Conservation (phyloP, 208 protist genomes). For the Acanthamoeba triangularis region DNA sequence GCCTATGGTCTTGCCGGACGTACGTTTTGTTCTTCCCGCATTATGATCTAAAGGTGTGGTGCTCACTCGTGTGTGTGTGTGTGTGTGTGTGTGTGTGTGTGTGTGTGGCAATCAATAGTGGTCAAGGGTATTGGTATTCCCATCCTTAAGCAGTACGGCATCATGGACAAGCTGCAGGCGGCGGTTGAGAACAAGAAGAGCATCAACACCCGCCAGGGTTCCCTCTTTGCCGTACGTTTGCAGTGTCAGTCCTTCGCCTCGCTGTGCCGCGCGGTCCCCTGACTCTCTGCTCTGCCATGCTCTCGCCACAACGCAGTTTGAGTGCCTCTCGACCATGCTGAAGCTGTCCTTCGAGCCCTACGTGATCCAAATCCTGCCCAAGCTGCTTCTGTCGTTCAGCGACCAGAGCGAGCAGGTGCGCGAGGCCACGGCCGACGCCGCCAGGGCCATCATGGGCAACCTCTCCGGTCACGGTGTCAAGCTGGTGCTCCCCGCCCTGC, state of each 20-base stretch:
- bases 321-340: conserved; percentile 88
- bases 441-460: conserved; percentile 86
- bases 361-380: conserved; percentile 88
- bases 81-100: no score
- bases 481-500: conserved; percentile 92
- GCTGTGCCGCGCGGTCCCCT: background rate
- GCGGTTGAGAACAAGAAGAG: conserved; percentile 89
- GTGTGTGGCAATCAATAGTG: conserved; percentile 67
- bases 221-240: conserved; percentile 88
- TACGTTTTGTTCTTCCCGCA: background rate
- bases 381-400: conserved; percentile 90
- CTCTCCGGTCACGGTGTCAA: conserved; percentile 92
- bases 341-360: conserved; percentile 94
- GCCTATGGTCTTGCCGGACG: conserved; percentile 92
- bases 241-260: conserved; percentile 43
- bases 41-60: no score
- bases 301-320: conserved; percentile 82
- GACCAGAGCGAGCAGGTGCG: conserved; percentile 89
- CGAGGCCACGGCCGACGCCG: conserved; percentile 84
- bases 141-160: conserved; percentile 89
- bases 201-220: conserved; percentile 83
- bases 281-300: background rate
- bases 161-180: conserved; percentile 87
- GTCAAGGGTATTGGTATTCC: conserved; percentile 92
- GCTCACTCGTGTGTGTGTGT: no score